A percentile compares a stretch with the other conserved stretches of the same genome.
phyloP scores from a whole-genome alignment of 163 green algal species.

The Scenedesmus sp. region DNA sequence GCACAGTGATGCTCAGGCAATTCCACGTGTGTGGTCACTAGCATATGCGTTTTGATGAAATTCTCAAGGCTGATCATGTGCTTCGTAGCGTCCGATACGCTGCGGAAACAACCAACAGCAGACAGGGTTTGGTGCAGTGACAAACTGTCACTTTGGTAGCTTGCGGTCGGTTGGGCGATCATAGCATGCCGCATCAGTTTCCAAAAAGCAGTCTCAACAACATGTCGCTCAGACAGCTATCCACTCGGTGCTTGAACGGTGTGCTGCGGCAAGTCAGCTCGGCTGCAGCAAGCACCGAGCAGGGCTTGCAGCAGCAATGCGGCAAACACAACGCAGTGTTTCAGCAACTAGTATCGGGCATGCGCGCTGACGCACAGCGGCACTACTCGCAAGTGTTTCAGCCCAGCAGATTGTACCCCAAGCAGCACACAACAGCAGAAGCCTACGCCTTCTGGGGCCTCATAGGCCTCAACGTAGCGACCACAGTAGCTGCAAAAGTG shows the following conservation, averaged over 20 bases:
- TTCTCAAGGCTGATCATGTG: not conserved
- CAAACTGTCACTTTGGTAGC: not conserved
- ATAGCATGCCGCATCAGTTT: not conserved
- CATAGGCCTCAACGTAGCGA: constrained; percentile 15
- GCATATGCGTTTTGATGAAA: not conserved
- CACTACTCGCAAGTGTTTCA: constrained; percentile 46
- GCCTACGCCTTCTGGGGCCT: constrained; percentile 49
- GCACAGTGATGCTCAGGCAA: not conserved
- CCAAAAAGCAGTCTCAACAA: not conserved
- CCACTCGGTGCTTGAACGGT: not conserved
- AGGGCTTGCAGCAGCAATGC: constrained; percentile 15
- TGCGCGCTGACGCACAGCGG: constrained; percentile 21
- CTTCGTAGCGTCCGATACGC: not conserved
- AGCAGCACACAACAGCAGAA: constrained; percentile 30
- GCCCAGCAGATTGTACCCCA: constrained; percentile 40
- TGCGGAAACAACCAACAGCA: not conserved
- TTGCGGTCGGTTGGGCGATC: not conserved
- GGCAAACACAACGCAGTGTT: not conserved
- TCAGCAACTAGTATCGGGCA: not conserved
- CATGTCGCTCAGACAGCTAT: not conserved
- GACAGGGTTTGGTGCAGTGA: not conserved
- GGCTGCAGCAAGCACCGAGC: not conserved
- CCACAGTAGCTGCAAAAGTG: constrained; percentile 5
- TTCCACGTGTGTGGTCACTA: not conserved
- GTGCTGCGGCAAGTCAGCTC: constrained; percentile 13